A percentile compares a stretch with the other conserved stretches of the same genome.
These are phyloP conservation scores for Teratosphaeria zuluensis DNA, from an alignment of 2,329 filamentous ascomycete species.

Conservation along the genomic window DNA sequence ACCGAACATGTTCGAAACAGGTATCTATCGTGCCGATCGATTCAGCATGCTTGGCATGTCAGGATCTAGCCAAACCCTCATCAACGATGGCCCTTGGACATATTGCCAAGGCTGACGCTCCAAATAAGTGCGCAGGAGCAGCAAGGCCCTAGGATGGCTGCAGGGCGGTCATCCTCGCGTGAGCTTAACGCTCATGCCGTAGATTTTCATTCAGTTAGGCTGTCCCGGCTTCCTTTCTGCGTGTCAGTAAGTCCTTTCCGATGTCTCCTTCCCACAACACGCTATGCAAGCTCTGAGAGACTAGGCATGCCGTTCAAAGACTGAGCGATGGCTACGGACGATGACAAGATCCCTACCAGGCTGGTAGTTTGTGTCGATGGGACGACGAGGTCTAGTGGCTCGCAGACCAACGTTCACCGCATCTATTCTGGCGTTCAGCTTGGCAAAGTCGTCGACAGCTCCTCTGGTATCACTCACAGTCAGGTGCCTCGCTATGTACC, in stretches of 20 bases:
- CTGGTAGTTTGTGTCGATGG: slow-evolving; percentile 18
- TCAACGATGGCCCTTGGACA: neutral
- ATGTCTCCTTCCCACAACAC: neutral
- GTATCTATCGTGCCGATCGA: neutral
- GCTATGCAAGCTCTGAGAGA: neutral
- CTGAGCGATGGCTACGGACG: neutral
- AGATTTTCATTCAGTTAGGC: neutral
- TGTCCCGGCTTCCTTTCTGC: neutral
- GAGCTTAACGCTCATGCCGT: neutral
- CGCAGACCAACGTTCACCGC: slow-evolving; percentile 11
- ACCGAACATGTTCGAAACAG: neutral
- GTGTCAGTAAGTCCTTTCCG: neutral
- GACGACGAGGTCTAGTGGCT: slow-evolving; percentile 3
- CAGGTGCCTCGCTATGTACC: slow-evolving; percentile 11
- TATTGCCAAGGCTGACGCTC: neutral
- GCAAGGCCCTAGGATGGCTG: too few species aligned
- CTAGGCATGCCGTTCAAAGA: neutral
- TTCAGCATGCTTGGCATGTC: neutral
- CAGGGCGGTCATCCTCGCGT: neutral
- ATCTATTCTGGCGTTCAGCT: slow-evolving; percentile 10
- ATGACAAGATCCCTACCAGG: slow-evolving; percentile 4
- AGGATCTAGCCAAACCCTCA: neutral
- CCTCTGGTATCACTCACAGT: slow-evolving; percentile 3
- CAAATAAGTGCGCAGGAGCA: neutral
- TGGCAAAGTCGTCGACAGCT: slow-evolving; percentile 7